A percentile compares a stretch with the other conserved stretches of the same genome.
These are phyloP conservation scores for Globisporangium megalacanthum DNA, from an alignment of 352 stramenopile genomes.

Conservation along the genomic window DNA sequence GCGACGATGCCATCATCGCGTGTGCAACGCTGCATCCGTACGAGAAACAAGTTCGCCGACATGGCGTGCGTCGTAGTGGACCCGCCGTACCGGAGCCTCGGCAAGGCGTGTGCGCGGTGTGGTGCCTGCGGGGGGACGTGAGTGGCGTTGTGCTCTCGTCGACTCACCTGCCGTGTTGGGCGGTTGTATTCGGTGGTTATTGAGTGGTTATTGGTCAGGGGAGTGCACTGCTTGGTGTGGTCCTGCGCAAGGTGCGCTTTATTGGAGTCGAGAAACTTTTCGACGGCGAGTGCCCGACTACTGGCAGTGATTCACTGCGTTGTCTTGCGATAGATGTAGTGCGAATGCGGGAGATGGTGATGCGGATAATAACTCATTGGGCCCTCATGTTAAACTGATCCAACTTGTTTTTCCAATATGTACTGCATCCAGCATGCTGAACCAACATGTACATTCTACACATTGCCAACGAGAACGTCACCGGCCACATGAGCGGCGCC, in stretches of 20 bases:
- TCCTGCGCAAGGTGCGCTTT: slow-evolving; percentile 81
- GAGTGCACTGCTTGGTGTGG: slow-evolving; percentile 87
- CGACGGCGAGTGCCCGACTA: too few species aligned
- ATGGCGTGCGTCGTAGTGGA: slow-evolving; percentile 90
- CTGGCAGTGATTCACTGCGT: too few species aligned
- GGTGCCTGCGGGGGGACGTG: not conserved
- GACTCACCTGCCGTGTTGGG: not conserved
- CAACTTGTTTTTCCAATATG: too few species aligned
- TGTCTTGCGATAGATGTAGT: too few species aligned
- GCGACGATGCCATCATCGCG: slow-evolving; percentile 86
- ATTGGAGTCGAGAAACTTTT: slow-evolving; percentile 92
- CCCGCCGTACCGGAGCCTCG: slow-evolving; percentile 75
- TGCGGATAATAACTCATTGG: too few species aligned
- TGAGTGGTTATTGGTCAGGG: slow-evolving; percentile 30
- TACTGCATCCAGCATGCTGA: too few species aligned
- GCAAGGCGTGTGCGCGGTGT: slow-evolving; percentile 56
- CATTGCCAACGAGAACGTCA: too few species aligned
- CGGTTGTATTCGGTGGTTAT: slow-evolving; percentile 1
- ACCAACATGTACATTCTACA: too few species aligned
- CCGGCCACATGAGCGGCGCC: too few species aligned
- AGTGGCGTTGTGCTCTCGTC: not conserved
- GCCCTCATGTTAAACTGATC: too few species aligned
- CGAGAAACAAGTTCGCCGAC: slow-evolving; percentile 85
- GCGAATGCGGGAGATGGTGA: too few species aligned
- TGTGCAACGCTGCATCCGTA: slow-evolving; percentile 88